Percentiles rank a stretch among this genome's conserved stretches.
phyloP scores from a whole-genome alignment of 176 grass and related monocot species.

The Paspalum notatum region DNA sequence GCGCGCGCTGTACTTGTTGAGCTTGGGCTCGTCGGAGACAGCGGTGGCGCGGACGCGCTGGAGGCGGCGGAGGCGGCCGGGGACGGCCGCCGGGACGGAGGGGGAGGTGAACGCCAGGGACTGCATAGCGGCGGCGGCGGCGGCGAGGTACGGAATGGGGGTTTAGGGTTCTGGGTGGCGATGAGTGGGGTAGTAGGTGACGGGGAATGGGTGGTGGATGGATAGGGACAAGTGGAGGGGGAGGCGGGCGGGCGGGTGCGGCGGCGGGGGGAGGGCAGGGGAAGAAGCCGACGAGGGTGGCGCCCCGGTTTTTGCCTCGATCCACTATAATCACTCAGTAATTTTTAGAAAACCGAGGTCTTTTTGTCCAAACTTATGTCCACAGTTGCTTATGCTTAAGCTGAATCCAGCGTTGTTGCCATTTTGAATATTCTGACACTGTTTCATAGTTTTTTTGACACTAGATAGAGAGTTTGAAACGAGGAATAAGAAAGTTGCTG shows the following conservation, averaged over 20 bases:
- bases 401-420: too few species aligned
- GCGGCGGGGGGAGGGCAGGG: slow-evolving; percentile 23
- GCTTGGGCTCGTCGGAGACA: slow-evolving; percentile 54
- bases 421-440: too few species aligned
- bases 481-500: too few species aligned
- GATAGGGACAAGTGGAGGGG: slow-evolving; percentile 7
- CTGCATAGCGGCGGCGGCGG: slow-evolving; percentile 64
- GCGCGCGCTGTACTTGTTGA: slow-evolving; percentile 89
- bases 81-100: slow-evolving; percentile 1
- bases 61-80: slow-evolving; percentile 21
- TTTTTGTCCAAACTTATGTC: neutral
- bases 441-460: too few species aligned
- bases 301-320: neutral
- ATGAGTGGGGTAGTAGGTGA: neutral
- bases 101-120: slow-evolving; percentile 57
- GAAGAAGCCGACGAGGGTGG: slow-evolving; percentile 33
- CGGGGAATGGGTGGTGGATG: neutral
- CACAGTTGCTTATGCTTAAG: too few species aligned
- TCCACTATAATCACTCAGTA: neutral
- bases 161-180: slow-evolving; percentile 46
- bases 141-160: slow-evolving; percentile 9
- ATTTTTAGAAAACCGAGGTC: neutral
- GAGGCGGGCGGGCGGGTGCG: neutral
- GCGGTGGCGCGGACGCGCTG: slow-evolving; percentile 48
- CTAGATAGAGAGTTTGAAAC: too few species aligned